Evolutionary conservation across 1,139 yeast genomes (phyloP), one percentile per base, ranked within the genome.

Genomic region (Sugiyamaella pinicola): DNA sequence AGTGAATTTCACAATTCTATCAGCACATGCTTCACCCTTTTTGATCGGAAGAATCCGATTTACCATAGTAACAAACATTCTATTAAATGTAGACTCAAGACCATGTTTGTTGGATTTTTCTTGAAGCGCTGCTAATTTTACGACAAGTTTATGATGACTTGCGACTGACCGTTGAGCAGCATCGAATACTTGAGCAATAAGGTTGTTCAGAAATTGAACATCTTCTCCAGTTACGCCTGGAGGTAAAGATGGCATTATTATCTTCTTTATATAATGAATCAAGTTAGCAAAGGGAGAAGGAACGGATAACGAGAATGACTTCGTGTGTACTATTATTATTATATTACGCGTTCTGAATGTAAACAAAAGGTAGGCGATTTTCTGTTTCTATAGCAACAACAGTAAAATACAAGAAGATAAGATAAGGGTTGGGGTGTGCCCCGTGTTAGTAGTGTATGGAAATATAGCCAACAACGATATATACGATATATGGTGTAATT

Each of bases 151-250:
- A 45, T 87, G 75, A 68, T 90, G 97, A 2, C 91, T 85, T 0
- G 93, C 84, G 34, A 84, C 75, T 1, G 87, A 77, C 35, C 70
- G 58, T 63, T 91, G 98, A 0, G 95, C 89, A 55, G 85, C 93
- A 63, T 87, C 95, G 65, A 91, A 91, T 2, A 85, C 83, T 53
- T 80, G 83, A 0, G 86, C 82, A 63, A 88, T 26, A 12, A 47
- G 45, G 5, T 12, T 44, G 15, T 60, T 54, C 37, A 67, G 57
- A 37, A 54, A 52, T 4, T 49, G 52, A 8, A 64, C 49, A 45
- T 64, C 67, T 13, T 55, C 54, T 22, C 51, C 55, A 2, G 60
- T 50, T 4, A 56, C 57, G 9, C 61, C 62, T 10, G 48, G 45
- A 4, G 60, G 60, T 13, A 57, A 42, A 10, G 52, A 45, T 1